Base-by-base conservation (phyloP, 345 rosid species). In the Lepidium africanum region DNA sequence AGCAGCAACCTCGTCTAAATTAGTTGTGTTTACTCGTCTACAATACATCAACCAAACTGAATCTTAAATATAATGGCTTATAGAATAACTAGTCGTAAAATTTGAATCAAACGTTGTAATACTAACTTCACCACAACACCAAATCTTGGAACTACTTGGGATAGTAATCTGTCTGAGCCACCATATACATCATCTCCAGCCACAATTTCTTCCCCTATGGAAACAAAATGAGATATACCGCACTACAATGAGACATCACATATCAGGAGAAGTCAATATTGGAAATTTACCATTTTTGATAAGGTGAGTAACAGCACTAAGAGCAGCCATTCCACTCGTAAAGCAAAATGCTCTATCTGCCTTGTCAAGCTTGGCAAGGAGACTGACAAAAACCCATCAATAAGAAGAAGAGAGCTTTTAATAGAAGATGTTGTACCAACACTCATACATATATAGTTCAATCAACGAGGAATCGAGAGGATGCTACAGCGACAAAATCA, bases 281-380 rank as follows among this genome's bases (percentile, higher is more conserved):
- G 47, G 2, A 43, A 64, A 57, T 43, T 27, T 67, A 94, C 99
- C 97, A 55, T 75, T 61, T 79, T 71, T 76, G 72, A 94, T 60
- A 67, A 91, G 96, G 79, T 83, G 92, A 9, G 85, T 64, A 58
- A 89, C 96, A 55, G 97, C 83, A 70, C 86, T 72, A 76, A 91
- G 85, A 72, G 97, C 99, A 82, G 97, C 99, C 96, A 94, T 94
- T 77, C 97, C 97, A 69, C 96, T 91, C 35, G 97, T 85, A 73
- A 94, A 94, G 86, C 99, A 89, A 76, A 94, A 84, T 73, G 97
- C 93, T 75, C 89, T 85, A 79, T 94, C 92, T 1, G 93, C 99
- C 76, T 87, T 95, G 57, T 95, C 97, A 69, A 95, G 87, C 93
- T 87, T 91, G 9, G 96, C 93, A 55, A 95, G 81, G 67, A 95